Evolutionary conservation across 1,139 yeast genomes (phyloP).

Genomic region (Candida tropicalis): DNA sequence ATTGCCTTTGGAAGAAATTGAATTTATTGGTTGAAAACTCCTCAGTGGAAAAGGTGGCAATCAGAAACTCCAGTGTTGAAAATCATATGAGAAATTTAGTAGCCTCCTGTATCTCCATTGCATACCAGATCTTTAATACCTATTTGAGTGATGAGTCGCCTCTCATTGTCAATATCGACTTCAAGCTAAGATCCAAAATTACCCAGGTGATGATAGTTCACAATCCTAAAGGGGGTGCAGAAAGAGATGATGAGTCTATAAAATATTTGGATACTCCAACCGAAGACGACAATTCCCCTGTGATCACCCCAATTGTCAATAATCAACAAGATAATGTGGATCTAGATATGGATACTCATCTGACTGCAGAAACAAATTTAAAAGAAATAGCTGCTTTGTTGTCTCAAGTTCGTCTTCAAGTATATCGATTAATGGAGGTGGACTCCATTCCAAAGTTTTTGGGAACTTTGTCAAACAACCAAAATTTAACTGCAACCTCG

Average conservation of each 20-base stretch:
- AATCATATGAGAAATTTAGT: constrained; percentile 35
- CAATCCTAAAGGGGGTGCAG: neutral
- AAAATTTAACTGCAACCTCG: constrained; percentile 6
- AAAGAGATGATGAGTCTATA: constrained; percentile 5
- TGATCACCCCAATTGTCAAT: neutral
- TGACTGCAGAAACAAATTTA: neutral
- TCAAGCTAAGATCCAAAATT: constrained; percentile 52
- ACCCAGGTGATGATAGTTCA: constrained; percentile 40
- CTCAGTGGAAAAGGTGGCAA: neutral
- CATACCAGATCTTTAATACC: constrained; percentile 66
- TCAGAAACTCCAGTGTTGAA: neutral
- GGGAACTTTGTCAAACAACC: constrained; percentile 6
- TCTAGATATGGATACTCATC: neutral
- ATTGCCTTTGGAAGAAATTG: constrained; percentile 20
- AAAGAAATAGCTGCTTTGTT: constrained; percentile 8
- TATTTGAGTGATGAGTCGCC: constrained; percentile 75
- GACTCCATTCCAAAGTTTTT: constrained; percentile 78
- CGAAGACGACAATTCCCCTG: constrained; percentile 3
- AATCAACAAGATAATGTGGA: neutral
- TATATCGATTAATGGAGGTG: constrained; percentile 63
- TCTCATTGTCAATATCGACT: constrained; percentile 70
- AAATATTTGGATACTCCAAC: constrained; percentile 14
- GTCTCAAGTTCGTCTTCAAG: constrained; percentile 26
- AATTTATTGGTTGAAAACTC: neutral
- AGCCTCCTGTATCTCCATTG: constrained; percentile 51